These are phyloP conservation scores for Hordeum vulgare DNA, from an alignment of 176 grass and related monocot species.

Conservation along the genomic window MorexV3_pseudomolecules_assembly NC_058522.1:582842765-582843264, in stretches of 20 bases:
- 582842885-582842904: not conserved
- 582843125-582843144: not conserved
- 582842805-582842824: too few species aligned
- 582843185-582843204: not conserved
- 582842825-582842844: conserved; percentile 59
- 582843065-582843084: conserved; percentile 81
- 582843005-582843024: conserved; percentile 45
- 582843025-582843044: conserved; percentile 39
- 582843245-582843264: not conserved
- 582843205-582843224: not conserved
- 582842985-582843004: conserved; percentile 56
- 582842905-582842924: not conserved
- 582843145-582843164: not conserved
- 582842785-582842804: too few species aligned
- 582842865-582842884: conserved; percentile 41
- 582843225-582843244: not conserved
- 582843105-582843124: not conserved
- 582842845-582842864: conserved; percentile 64
- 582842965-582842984: conserved; percentile 42
- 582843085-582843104: conserved; percentile 59
- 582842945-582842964: not conserved
- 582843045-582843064: conserved; percentile 28
- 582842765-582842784: too few species aligned
- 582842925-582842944: too few species aligned
- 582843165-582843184: not conserved